A percentile compares a stretch with the other conserved stretches of the same genome.
These are phyloP conservation scores for Leccinellum luteum DNA, from an alignment of 768 basidiomycete genomes.

Conservation along the genomic window DNA sequence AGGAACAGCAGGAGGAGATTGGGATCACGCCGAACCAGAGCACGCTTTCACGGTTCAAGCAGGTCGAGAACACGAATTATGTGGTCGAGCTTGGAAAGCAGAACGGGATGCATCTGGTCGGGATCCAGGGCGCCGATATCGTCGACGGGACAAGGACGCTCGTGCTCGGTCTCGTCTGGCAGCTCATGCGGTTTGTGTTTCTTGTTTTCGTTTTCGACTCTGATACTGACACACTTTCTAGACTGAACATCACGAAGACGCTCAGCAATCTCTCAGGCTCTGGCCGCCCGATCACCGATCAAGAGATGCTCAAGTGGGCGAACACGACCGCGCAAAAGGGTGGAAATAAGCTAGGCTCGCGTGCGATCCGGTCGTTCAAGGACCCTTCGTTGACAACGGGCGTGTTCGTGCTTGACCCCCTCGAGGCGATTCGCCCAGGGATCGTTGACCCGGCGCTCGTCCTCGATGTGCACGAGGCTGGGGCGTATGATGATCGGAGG, in stretches of 20 bases:
- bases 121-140: slow-evolving; percentile 97
- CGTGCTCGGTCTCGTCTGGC: slow-evolving; percentile 96
- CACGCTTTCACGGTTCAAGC: slow-evolving; percentile 91
- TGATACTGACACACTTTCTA: slow-evolving; percentile 21
- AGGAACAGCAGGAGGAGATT: slow-evolving; percentile 69
- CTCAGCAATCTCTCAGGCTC: slow-evolving; percentile 67
- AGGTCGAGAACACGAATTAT: slow-evolving; percentile 98
- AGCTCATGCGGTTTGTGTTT: slow-evolving; percentile 77
- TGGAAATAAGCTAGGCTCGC: slow-evolving; percentile 46
- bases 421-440: slow-evolving; percentile 89
- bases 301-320: slow-evolving; percentile 95
- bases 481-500: slow-evolving; percentile 82
- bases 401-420: slow-evolving; percentile 88
- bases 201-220: background rate
- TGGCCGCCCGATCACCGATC: slow-evolving; percentile 85
- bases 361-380: slow-evolving; percentile 87
- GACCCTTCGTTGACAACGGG: slow-evolving; percentile 87
- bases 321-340: slow-evolving; percentile 79
- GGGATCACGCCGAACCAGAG: slow-evolving; percentile 83
- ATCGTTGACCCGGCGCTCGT: slow-evolving; percentile 91
- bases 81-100: slow-evolving; percentile 89
- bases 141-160: slow-evolving; percentile 92
- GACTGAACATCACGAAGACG: slow-evolving; percentile 89
- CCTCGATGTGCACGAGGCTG: slow-evolving; percentile 52
- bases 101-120: slow-evolving; percentile 93